Base-by-base conservation (phyloP, 1,284 basidiomycete species). In the Tylopilus sp. region DNA sequence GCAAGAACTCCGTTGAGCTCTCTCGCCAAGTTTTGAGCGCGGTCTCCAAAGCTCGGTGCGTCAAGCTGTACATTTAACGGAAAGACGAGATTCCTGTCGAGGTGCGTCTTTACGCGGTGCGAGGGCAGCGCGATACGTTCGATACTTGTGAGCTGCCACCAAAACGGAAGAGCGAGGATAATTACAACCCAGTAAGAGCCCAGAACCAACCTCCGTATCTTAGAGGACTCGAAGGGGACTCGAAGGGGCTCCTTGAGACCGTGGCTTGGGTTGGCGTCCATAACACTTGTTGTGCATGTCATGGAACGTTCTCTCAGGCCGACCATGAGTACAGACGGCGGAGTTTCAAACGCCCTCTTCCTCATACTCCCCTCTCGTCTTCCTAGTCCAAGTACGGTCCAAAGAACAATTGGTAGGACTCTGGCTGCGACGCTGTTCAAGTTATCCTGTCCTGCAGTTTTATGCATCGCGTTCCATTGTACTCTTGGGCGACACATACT, bases 91-190 rank as follows among this genome's bases (percentile, higher is more conserved):
- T 73, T 63, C 25, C 59, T 75, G 37, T 70, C 67, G 21, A 74
- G 67, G 59, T 81, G 77, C n/a, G 71, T 71, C 36, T 69, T 66
- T 26, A 93, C 83, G 33, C 79, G 76, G 46, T 70, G 67, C n/a
- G 74, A 72, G 2, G 92, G 91, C 15, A 96, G 70, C 0, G 84
- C 73, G 13, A 89, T 75, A 26, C 92, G 79, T 63, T 92, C 78
- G 34, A 96, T 93, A 53, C 86, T 88, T 3, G 93, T 96, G 19
- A 88, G 85, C 40, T 74, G 76, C 90, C 89, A 96, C 93, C 93
- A 97, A 39, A 89, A 75, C 4, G 93, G 93, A 16, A 91, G 50
- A 2, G 84, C 83, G 7, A 89, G 68, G 19, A 93, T 54, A 19
- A 94, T 74, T 29, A 91, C 71, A 26, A 78, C 52, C 78, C 91